A percentile compares a stretch with the other conserved stretches of the same genome.
These are phyloP conservation scores for Suhomyces sp. DNA, from an alignment of 805 yeast genomes.

Conservation along the genomic window DNA sequence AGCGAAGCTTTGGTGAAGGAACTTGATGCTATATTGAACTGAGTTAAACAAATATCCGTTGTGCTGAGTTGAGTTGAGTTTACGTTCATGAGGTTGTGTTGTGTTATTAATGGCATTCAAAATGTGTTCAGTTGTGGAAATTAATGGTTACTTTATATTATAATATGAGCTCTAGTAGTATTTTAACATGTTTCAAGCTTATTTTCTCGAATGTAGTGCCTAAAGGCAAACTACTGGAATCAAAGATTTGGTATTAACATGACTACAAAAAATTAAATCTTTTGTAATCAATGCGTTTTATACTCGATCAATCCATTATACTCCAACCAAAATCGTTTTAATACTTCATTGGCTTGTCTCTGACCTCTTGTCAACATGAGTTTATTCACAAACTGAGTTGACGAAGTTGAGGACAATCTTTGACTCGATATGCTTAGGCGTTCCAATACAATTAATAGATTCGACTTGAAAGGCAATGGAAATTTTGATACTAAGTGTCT, in stretches of 20 bases:
- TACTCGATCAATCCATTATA: constrained; percentile 55
- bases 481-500: constrained; percentile 47
- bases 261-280: no score
- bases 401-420: constrained; percentile 2
- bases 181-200: neutral
- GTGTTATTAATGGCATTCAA: no score
- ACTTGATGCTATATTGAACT: constrained; percentile 36
- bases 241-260: no score
- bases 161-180: no score
- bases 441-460: constrained; percentile 8
- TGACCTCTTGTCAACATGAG: constrained; percentile 64
- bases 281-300: no score
- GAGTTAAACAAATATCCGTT: constrained; percentile 7
- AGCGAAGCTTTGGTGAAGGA: constrained; percentile 53
- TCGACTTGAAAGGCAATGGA: constrained; percentile 47
- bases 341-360: constrained; percentile 55
- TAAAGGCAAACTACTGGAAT: no score
- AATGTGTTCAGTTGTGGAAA: no score
- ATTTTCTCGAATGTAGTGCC: neutral
- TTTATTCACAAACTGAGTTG: constrained; percentile 46
- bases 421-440: constrained; percentile 3
- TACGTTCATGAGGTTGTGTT: no score
- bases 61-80: no score
- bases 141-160: no score
- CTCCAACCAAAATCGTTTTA: constrained; percentile 65